These are phyloP conservation scores for Suillus subalutaceus DNA, from an alignment of 768 basidiomycete species.

Conservation along the genomic window DNA sequence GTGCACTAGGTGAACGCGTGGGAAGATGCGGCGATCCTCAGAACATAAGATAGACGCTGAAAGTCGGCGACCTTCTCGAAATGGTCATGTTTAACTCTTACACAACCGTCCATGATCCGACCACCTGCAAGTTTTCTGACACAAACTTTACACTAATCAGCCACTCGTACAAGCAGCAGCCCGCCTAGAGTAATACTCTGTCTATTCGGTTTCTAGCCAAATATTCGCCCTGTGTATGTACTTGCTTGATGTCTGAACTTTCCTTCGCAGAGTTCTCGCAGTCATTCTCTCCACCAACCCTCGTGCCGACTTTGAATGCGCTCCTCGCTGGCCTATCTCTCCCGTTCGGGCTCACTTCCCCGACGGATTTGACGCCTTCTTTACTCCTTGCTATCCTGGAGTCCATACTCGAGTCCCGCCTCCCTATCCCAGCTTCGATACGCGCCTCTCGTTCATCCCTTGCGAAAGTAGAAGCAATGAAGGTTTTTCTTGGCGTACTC, in stretches of 20 bases:
- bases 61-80: background rate
- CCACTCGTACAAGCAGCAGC: background rate
- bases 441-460: constrained; percentile 39
- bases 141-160: background rate
- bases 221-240: background rate
- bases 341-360: constrained; percentile 50
- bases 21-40: too few species aligned
- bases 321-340: constrained; percentile 49
- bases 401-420: constrained; percentile 54
- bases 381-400: constrained; percentile 74
- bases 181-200: background rate
- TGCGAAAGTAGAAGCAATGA: constrained; percentile 64
- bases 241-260: constrained; percentile 8
- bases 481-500: constrained; percentile 75
- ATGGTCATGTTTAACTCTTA: background rate
- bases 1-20: too few species aligned
- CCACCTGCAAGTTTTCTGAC: background rate
- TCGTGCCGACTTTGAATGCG: constrained; percentile 42
- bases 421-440: constrained; percentile 45
- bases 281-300: constrained; percentile 11
- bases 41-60: background rate
- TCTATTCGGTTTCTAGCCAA: background rate
- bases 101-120: background rate
- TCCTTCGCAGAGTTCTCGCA: constrained; percentile 15
- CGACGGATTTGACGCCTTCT: constrained; percentile 69